Conservation (phyloP, 2,329 filamentous ascomycete genomes). For the Stemphylium beticola region DNA sequence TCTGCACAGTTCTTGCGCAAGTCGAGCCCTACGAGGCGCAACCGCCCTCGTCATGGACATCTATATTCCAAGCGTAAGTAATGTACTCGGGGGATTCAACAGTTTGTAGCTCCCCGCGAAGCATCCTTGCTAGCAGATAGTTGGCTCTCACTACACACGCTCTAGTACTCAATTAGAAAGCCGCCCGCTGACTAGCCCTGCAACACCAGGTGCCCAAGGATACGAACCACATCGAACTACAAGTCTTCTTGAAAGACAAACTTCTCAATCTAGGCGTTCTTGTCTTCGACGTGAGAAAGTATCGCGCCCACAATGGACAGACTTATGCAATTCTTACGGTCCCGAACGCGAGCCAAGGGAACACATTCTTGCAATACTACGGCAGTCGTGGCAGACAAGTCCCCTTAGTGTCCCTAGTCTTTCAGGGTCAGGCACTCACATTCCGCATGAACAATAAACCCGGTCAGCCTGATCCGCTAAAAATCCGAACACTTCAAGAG, state of each 20-base stretch:
- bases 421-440: slow-evolving; percentile 17
- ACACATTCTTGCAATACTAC: slow-evolving; percentile 52
- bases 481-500: slow-evolving; percentile 29
- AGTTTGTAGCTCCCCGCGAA: too few relatives aligned
- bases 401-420: slow-evolving; percentile 11
- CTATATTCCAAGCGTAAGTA: slow-evolving; percentile 29
- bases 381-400: slow-evolving; percentile 26
- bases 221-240: slow-evolving; percentile 52
- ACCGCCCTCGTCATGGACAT: slow-evolving; percentile 29
- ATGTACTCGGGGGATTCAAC: neutral
- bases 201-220: slow-evolving; percentile 46
- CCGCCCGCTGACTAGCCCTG: neutral
- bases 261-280: slow-evolving; percentile 50
- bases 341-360: slow-evolving; percentile 47
- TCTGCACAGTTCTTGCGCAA: neutral
- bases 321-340: slow-evolving; percentile 55
- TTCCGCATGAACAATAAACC: slow-evolving; percentile 25
- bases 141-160: neutral
- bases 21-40: neutral
- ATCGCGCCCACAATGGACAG: slow-evolving; percentile 28
- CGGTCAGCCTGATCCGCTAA: slow-evolving; percentile 32
- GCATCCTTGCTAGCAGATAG: too few relatives aligned
- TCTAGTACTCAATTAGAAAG: neutral
- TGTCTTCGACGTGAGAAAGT: slow-evolving; percentile 55
- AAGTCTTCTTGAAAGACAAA: slow-evolving; percentile 48